A percentile compares a stretch with the other conserved stretches of the same genome.
phyloP scores from a whole-genome alignment of 768 basidiomycete genomes.

The Boletus rubescentipes region DNA sequence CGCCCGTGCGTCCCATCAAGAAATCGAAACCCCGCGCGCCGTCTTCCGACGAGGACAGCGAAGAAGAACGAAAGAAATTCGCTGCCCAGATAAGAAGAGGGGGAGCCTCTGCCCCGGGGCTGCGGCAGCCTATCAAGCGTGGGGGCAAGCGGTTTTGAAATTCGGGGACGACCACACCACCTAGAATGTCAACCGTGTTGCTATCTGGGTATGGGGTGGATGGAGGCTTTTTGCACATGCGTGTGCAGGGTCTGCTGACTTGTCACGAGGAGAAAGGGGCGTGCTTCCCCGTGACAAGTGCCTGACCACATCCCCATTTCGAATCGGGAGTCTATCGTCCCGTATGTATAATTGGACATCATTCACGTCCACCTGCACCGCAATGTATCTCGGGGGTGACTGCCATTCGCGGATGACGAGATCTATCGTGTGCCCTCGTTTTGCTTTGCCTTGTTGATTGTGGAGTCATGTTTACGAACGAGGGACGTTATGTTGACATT shows the following conservation, averaged over 20 bases:
- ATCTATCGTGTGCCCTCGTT: neutral
- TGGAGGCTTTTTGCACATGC: neutral
- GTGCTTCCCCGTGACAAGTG: neutral
- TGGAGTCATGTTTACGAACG: conserved; percentile 14
- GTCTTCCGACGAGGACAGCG: conserved; percentile 60
- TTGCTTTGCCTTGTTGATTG: neutral
- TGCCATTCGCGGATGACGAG: too few relatives aligned
- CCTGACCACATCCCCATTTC: conserved; percentile 4
- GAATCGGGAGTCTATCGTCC: neutral
- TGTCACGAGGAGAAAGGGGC: neutral
- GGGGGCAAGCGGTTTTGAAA: conserved; percentile 71
- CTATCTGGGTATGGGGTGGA: neutral
- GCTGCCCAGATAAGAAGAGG: conserved; percentile 43
- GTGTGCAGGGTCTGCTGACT: conserved; percentile 12
- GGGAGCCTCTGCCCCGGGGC: conserved; percentile 44
- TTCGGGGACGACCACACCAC: neutral
- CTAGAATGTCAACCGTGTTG: neutral
- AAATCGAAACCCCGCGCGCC: conserved; percentile 37
- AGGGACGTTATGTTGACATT: neutral
- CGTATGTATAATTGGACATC: neutral
- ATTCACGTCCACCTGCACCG: neutral
- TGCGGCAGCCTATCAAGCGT: conserved; percentile 73
- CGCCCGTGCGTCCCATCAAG: conserved; percentile 54
- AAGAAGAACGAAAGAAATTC: conserved; percentile 47
- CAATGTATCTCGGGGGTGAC: neutral